Evolutionary conservation across 2,329 filamentous ascomycete genomes (phyloP).

Genomic region (Macrophomina phaseolina): DNA sequence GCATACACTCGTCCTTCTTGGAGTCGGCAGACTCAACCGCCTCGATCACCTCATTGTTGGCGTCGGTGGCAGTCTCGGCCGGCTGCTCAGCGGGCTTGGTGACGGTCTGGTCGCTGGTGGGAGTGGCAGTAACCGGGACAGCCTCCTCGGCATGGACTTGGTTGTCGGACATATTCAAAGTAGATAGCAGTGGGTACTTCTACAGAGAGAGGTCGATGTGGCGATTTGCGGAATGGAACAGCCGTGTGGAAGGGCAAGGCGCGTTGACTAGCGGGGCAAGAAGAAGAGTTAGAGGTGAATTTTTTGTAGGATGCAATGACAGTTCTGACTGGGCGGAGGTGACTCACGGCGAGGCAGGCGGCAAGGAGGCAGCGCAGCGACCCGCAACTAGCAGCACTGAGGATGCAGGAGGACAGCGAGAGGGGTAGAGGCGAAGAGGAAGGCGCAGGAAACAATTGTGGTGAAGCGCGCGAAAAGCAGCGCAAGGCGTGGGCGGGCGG

Average conservation of each 20-base stretch:
- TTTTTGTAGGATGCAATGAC: conserved; percentile 12
- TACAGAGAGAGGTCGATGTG: not conserved
- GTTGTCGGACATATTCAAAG: conserved; percentile 25
- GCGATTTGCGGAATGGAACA: not conserved
- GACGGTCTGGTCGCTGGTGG: conserved; percentile 30
- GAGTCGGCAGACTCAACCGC: conserved; percentile 32
- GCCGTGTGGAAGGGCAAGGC: not conserved
- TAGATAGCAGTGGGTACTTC: not conserved
- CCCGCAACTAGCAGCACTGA: not conserved
- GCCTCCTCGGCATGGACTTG: conserved; percentile 32
- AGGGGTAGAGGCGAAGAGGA: not conserved
- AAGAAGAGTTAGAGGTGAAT: conserved; percentile 20
- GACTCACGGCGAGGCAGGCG: conserved; percentile 1
- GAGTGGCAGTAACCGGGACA: conserved; percentile 28
- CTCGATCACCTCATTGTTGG: conserved; percentile 5
- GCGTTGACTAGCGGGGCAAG: conserved; percentile 18
- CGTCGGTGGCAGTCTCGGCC: conserved; percentile 2
- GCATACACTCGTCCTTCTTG: conserved; percentile 28
- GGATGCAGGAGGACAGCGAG: not conserved
- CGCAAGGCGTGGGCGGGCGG: conserved; percentile 8
- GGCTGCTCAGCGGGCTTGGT: conserved; percentile 29
- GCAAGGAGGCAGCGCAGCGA: not conserved
- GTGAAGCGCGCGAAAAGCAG: conserved; percentile 18
- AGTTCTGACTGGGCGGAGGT: not conserved
- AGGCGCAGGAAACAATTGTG: conserved; percentile 1